Evolutionary conservation across 495 filamentous ascomycete genomes (phyloP), one percentile per base, ranked within the genome.

Genomic region (Bryoglossum gracile): DNA sequence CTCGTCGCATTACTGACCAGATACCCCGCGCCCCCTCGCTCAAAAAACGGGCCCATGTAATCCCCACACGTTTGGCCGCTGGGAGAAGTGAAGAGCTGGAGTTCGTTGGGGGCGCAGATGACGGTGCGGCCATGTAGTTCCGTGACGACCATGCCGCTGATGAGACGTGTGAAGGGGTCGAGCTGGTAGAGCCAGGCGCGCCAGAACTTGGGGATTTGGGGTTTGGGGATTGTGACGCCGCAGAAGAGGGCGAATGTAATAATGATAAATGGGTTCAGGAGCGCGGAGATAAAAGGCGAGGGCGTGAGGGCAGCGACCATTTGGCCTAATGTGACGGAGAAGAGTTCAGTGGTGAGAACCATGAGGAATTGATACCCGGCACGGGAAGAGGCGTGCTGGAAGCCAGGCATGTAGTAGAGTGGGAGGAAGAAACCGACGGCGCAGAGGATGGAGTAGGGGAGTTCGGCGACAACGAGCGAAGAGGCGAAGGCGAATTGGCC

Each of bases 351-450:
- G 85, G 61, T 62, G 17, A 60, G 37, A 3, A 91, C 69, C 65
- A 92, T 86, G 65, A 90, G 66, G 71, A 90, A 89, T 56, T 88
- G 84, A 62, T 88, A 89, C 0, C 87, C 87, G 0, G 87, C 81
- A 4, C 86, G 76, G 11, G 61, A 65, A 0, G 77, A 54, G 2
- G 66, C 71, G 28, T 18, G n/a, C 16, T 51, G 49, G 44, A 61
- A 61, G 4, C 44, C 48, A 11, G 51, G 51, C 48, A 55, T 53
- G 24, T 56, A 57, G 41, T 61, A 61, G 3, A 56, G 17, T 17
- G 54, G 51, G 0, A 55, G 25, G 45, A 57, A 61, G 45, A 56
- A 61, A 8, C 50, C 48, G 30, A 56, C 71, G 9, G 72, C 81
- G 6, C 77, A 72, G 17, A 87, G 54, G 25, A 84, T 66, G 11